Percentiles rank a stretch among this genome's conserved stretches.
phyloP scores from a whole-genome alignment of 176 grass and related monocot species.

The Hordeum vulgare region MorexV3_pseudomolecules_assembly NC_058521.1:391851580-391852079 shows the following conservation, averaged over 20 bases:
- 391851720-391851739: slow-evolving; percentile 83
- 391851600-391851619: slow-evolving; percentile 55
- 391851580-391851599: slow-evolving; percentile 79
- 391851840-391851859: slow-evolving; percentile 13
- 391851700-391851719: slow-evolving; percentile 79
- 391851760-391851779: slow-evolving; percentile 62
- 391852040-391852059: not conserved
- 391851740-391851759: slow-evolving; percentile 94
- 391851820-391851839: not conserved
- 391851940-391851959: not conserved
- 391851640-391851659: slow-evolving; percentile 64
- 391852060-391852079: not conserved
- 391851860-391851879: not conserved
- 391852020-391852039: not conserved
- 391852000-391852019: not conserved
- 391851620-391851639: slow-evolving; percentile 49
- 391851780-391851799: slow-evolving; percentile 19
- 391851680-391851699: slow-evolving; percentile 73
- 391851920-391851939: not conserved
- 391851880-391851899: not conserved
- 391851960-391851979: not conserved
- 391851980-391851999: not conserved
- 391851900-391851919: not conserved
- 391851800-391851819: not conserved
- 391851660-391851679: slow-evolving; percentile 67